A percentile compares a stretch with the other conserved stretches of the same genome.
These are phyloP conservation scores for Malus domestica DNA, from an alignment of 306 rosid species.

Conservation along the genomic window ASM211411v1 NC_041805.1:23369001-23369500, in stretches of 20 bases:
- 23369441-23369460: conserved; percentile 3
- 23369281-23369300: conserved; percentile 22
- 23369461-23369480: conserved; percentile 21
- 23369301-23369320: conserved; percentile 24
- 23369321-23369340: conserved; percentile 12
- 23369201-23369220: conserved; percentile 25
- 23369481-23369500: conserved; percentile 28
- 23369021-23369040: too few species aligned
- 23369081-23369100: neutral
- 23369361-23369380: neutral
- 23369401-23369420: neutral
- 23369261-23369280: conserved; percentile 34
- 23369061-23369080: neutral
- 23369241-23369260: conserved; percentile 31
- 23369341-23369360: conserved; percentile 15
- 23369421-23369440: neutral
- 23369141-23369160: conserved; percentile 34
- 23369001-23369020: too few species aligned
- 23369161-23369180: conserved; percentile 37
- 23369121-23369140: conserved; percentile 34
- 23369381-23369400: neutral
- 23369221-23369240: conserved; percentile 25
- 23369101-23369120: conserved; percentile 30
- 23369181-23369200: conserved; percentile 24
- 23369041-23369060: too few species aligned